Evolutionary conservation across 257 asterid species (phyloP).

Genomic region (Rehmannia glutinosa): DNA sequence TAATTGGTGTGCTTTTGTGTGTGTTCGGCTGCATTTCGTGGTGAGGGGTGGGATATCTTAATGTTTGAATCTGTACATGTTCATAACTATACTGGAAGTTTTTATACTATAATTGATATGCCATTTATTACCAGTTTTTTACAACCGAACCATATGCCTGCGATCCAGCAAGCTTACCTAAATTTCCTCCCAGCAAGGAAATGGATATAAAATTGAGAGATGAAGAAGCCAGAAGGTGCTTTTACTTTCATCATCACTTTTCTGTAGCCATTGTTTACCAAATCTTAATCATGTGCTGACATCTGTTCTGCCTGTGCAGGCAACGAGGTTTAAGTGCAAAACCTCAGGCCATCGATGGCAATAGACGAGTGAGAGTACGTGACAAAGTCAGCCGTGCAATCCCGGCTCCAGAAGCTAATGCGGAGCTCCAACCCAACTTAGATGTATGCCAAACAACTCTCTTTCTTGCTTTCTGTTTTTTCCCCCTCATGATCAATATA

Average conservation of each 20-base stretch:
- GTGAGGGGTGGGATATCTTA: no score
- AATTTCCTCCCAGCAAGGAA: conserved; percentile 95
- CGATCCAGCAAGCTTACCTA: conserved; percentile 79
- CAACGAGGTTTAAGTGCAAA: conserved; percentile 56
- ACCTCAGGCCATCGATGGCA: conserved; percentile 49
- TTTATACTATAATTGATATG: not conserved
- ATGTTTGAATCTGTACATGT: not conserved
- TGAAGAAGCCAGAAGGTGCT: conserved; percentile 82
- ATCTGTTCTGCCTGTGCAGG: conserved; percentile 33
- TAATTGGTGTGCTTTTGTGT: not conserved
- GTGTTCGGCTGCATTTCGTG: no score
- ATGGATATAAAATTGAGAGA: conserved; percentile 85
- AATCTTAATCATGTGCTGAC: conserved; percentile 1
- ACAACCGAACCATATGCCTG: conserved; percentile 79
- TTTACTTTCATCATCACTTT: not conserved
- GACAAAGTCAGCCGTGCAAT: conserved; percentile 66
- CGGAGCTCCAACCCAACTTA: conserved; percentile 81
- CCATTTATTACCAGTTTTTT: conserved; percentile 48
- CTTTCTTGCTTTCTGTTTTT: not conserved
- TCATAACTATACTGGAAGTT: not conserved
- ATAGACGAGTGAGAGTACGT: conserved; percentile 56
- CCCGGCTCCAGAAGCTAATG: conserved; percentile 95
- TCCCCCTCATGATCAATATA: not conserved
- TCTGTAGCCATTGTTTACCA: not conserved
- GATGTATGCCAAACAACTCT: conserved; percentile 48